Base-by-base conservation (phyloP, 768 basidiomycete genomes). In the Lactarius tabidus region DNA sequence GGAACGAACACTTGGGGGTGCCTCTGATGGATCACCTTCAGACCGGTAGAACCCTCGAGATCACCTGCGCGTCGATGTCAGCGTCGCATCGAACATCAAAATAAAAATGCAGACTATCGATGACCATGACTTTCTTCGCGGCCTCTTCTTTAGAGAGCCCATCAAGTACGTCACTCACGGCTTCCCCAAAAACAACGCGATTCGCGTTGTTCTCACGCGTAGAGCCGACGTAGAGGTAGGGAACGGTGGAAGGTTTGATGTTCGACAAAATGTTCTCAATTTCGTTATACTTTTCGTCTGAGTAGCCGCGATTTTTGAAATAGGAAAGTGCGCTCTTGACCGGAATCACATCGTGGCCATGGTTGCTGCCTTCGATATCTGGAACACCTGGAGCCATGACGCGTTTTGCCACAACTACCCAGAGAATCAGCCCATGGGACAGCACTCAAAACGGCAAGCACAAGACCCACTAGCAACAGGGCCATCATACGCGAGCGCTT, bases 1-100 rank as follows among this genome's bases (percentile, higher is more conserved):
- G 89, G 83, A 53, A 91, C 67, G 72, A 93, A 94, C 20, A 92
- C 90, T 74, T 94, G 91, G 2, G 93, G 93, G 71, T 94, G 90
- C 76, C 91, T 91, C 77, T 91, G 85, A 75, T 93, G 92, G 65
- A 95, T 94, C 57, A 82, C 85, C 76, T 91, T 93, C 70, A 95
- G 77, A 62, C 93, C 93, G 33, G 93, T 95, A 0, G 93, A 94
- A 38, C 93, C 93, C 79, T 95, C 91, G 55, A 94, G 77, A 72
- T 94, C 92, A 71, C 85, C 88, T 90, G 64, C 31, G 48, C 0
- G 48, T 43, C 52, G 35, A 59, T 18, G 73, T 43, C 61, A 70
- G 55, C 31, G 39, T 8, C 67, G 36, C 54, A 45, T 6, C 17
- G 63, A 33, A 17, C 41, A 17, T 62, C 7, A 51, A 62, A 28